phyloP scores from a whole-genome alignment of 371 early-diverging fungal species.

The Rhizopus arrhizus region DNA sequence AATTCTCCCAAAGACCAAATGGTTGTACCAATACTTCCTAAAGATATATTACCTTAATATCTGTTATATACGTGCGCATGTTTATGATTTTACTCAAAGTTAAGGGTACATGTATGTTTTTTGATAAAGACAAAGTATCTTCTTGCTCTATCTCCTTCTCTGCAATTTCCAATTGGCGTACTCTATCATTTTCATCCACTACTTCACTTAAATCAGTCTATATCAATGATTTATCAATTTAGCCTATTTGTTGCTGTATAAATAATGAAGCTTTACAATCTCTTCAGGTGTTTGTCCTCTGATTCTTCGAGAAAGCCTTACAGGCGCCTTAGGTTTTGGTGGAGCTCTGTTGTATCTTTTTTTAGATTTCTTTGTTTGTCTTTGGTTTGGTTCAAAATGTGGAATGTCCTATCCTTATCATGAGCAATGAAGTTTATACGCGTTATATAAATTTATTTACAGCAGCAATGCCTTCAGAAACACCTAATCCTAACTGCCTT shows the following conservation, averaged over 20 bases:
- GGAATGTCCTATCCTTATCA: background rate
- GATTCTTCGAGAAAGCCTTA: slow-evolving; percentile 38
- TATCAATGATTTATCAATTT: background rate
- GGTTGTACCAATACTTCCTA: slow-evolving; percentile 44
- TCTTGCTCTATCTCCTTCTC: slow-evolving; percentile 10
- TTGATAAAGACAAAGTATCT: slow-evolving; percentile 2
- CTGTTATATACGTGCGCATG: too few species aligned
- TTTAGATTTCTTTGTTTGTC: background rate
- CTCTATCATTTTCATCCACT: slow-evolving; percentile 42
- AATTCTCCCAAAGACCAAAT: slow-evolving; percentile 45
- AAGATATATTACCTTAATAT: background rate
- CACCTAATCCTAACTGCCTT: slow-evolving; percentile 37
- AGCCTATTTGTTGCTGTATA: too few species aligned
- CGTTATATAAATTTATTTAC: slow-evolving; percentile 3
- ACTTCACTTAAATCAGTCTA: slow-evolving; percentile 39
- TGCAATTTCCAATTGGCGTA: slow-evolving; percentile 23
- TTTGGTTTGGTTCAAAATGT: background rate
- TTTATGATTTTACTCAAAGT: slow-evolving; percentile 31
- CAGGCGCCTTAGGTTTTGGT: slow-evolving; percentile 5
- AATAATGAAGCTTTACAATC: slow-evolving; percentile 23
- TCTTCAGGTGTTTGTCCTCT: slow-evolving; percentile 47
- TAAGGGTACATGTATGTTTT: slow-evolving; percentile 31
- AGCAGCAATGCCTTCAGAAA: slow-evolving; percentile 4
- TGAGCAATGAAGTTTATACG: background rate
- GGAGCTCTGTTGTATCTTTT: slow-evolving; percentile 10